These are phyloP conservation scores for Elaeis oleifera DNA, from an alignment of 202 grass and related monocot species.

Conservation along the genomic window DNA sequence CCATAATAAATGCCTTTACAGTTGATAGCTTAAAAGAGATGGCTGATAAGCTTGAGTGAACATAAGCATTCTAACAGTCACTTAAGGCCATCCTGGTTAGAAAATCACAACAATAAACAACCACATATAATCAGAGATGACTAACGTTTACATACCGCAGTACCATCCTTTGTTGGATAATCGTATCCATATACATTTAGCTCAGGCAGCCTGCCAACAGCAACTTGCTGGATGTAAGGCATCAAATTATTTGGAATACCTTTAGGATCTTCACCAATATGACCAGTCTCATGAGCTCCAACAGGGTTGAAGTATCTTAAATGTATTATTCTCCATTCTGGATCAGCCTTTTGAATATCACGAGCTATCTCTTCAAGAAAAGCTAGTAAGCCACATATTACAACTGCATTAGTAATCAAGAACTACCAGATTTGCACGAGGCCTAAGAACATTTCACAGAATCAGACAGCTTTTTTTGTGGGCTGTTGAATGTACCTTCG, in stretches of 20 bases:
- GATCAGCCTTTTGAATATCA: conserved; percentile 59
- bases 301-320: conserved; percentile 92
- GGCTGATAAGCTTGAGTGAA: too few species aligned
- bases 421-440: too few species aligned
- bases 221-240: conserved; percentile 91
- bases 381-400: conserved; percentile 30
- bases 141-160: conserved; percentile 38
- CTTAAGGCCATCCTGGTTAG: too few species aligned
- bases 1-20: too few species aligned
- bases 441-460: too few species aligned
- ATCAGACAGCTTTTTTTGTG: too few species aligned
- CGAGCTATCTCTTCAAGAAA: conserved; percentile 80
- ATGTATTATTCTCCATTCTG: conserved; percentile 60
- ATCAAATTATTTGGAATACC: conserved; percentile 92
- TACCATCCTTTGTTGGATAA: conserved; percentile 72
- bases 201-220: conserved; percentile 49
- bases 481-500: conserved; percentile 39
- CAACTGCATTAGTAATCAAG: background rate
- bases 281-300: conserved; percentile 66
- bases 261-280: conserved; percentile 85
- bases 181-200: conserved; percentile 83
- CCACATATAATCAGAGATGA: background rate
- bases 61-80: too few species aligned
- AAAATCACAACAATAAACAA: too few species aligned
- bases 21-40: too few species aligned